phyloP scores from a whole-genome alignment of 2,329 filamentous ascomycete genomes.

The Xenoacremonium recifei region DNA sequence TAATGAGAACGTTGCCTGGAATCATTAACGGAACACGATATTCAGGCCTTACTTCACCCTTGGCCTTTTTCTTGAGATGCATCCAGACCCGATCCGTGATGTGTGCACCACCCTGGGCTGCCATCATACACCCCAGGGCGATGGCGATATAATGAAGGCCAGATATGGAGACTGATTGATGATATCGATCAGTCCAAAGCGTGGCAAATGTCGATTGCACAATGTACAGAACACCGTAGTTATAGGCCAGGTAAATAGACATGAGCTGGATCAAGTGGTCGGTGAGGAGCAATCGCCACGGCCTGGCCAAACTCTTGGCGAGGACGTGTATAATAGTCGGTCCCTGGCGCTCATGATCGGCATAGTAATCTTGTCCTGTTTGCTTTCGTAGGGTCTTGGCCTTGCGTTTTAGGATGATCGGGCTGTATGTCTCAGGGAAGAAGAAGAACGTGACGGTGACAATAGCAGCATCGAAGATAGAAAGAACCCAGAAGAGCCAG shows the following conservation, averaged over 20 bases:
- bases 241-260: conserved; percentile 48
- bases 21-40: conserved; percentile 19
- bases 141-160: conserved; percentile 49
- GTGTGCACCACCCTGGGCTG: conserved; percentile 5
- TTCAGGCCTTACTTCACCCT: conserved; percentile 14
- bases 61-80: conserved; percentile 6
- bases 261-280: conserved; percentile 44
- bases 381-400: conserved; percentile 45
- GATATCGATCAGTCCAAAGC: conserved; percentile 17
- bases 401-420: conserved; percentile 51
- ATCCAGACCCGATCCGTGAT: conserved; percentile 9
- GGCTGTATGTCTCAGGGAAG: conserved; percentile 4
- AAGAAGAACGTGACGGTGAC: conserved; percentile 1
- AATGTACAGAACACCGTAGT: conserved; percentile 56
- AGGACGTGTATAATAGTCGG: conserved; percentile 45
- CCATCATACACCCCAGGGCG: conserved; percentile 25
- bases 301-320: conserved; percentile 30
- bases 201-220: conserved; percentile 43
- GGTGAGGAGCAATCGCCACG: conserved; percentile 48
- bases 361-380: background rate
- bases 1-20: conserved; percentile 12
- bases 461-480: conserved; percentile 32
- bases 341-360: background rate
- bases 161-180: conserved; percentile 8
- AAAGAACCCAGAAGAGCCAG: conserved; percentile 49